Base-by-base conservation (phyloP, 306 rosid genomes). In the Erythrophleum fordii region DNA sequence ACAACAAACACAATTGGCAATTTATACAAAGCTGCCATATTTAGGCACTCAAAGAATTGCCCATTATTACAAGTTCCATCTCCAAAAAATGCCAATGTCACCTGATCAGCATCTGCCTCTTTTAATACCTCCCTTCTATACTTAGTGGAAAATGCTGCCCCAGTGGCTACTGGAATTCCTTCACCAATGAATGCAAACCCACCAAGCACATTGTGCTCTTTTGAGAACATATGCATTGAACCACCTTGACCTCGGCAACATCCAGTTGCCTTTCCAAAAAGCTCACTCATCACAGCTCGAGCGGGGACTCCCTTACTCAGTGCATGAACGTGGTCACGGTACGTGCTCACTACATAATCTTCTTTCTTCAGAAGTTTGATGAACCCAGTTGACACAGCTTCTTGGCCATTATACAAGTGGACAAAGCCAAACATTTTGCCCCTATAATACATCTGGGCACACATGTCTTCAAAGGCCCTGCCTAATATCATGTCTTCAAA, bases 231-330 rank as follows among this genome's bases (percentile, higher is more conserved):
- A 79, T 96, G 99, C 99, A 96, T 96, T 0, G 99, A 96, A 85
- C 99, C 99, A 6, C 99, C 99, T 81, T 96, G 99, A 75, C 99
- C 99, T 1, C 98, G 92, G 92, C 99, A 96, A 73, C 96, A 90
- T 11, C 99, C 99, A 0, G 99, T 93, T 16, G 96, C 89, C 92
- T 92, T 96, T 49, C 99, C 99, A n/a, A 92, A 96, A 48, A 96
- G 98, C 85, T 96, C 99, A 58, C 99, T 96, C 99, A 96, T 96
- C 80, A 93, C 99, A 8, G 81, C 89, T 12, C 97, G 92, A 56
- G 99, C 89, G 7, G 99, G 86, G 39, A 93, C 99, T 42, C 99
- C 99, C 90, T 96, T 96, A 81, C 99, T 96, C 84, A 96, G 61
- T 0, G 99, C 95, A 83, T 96, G 99, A n/a, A 96, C 99, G 18